Evolutionary conservation across 176 grass and related monocot species (phyloP).

Genomic region (Hordeum marinum): DNA sequence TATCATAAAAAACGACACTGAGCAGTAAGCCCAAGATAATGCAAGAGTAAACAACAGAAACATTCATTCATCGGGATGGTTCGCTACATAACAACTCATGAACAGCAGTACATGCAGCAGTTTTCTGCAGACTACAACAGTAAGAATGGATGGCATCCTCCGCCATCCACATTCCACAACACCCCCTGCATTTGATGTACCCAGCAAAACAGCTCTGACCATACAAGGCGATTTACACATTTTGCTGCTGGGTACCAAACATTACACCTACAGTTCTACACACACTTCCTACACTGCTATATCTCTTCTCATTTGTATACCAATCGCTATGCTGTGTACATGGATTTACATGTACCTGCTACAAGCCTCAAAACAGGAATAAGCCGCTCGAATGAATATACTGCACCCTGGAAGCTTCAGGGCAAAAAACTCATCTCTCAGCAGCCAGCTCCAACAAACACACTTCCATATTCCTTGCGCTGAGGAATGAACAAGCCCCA

Average conservation of each 20-base stretch:
- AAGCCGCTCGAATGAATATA: constrained; percentile 2
- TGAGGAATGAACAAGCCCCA: constrained; percentile 34
- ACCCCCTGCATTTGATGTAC: neutral
- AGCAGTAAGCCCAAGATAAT: neutral
- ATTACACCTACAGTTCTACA: constrained; percentile 39
- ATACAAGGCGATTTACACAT: constrained; percentile 35
- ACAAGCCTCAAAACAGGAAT: constrained; percentile 28
- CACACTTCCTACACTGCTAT: constrained; percentile 30
- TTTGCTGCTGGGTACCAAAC: constrained; percentile 21
- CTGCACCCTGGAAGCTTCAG: constrained; percentile 26
- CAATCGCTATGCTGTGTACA: constrained; percentile 43
- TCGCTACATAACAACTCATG: neutral
- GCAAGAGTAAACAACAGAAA: neutral
- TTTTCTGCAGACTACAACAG: constrained; percentile 23
- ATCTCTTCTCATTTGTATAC: constrained; percentile 30
- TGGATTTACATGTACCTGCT: constrained; percentile 44
- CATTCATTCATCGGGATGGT: neutral
- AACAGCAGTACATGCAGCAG: neutral
- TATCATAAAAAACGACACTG: neutral
- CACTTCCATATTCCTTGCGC: constrained; percentile 20
- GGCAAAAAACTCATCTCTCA: constrained; percentile 6
- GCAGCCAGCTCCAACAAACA: constrained; percentile 5
- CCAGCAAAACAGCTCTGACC: constrained; percentile 26
- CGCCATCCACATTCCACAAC: neutral
- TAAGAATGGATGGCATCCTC: constrained; percentile 6